phyloP scores from a whole-genome alignment of 2,329 filamentous ascomycete genomes.

The Decorospora gaudefroyi region DNA sequence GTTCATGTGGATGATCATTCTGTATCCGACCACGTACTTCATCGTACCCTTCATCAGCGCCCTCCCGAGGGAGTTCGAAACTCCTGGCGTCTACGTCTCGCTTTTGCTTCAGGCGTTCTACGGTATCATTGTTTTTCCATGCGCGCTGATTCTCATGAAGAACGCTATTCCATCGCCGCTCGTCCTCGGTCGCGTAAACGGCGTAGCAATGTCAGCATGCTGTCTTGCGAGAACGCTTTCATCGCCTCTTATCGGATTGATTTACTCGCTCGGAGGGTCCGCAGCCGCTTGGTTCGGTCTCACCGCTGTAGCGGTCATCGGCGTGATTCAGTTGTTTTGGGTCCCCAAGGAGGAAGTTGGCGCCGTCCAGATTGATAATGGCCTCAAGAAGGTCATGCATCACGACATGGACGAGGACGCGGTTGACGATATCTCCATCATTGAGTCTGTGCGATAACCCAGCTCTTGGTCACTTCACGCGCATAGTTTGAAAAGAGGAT shows the following conservation, averaged over 20 bases:
- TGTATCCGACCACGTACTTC: slow-evolving; percentile 70
- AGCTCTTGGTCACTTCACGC: background rate
- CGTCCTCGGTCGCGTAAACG: slow-evolving; percentile 71
- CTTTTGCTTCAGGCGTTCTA: slow-evolving; percentile 68
- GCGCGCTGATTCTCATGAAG: slow-evolving; percentile 74
- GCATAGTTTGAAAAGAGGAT: slow-evolving; percentile 1
- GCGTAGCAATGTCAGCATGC: slow-evolving; percentile 67
- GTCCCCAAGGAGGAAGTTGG: slow-evolving; percentile 56
- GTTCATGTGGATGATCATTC: slow-evolving; percentile 66
- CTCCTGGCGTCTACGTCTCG: slow-evolving; percentile 66
- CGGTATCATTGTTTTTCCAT: slow-evolving; percentile 69
- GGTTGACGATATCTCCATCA: slow-evolving; percentile 35
- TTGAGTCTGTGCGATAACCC: slow-evolving; percentile 33
- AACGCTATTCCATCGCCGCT: slow-evolving; percentile 67
- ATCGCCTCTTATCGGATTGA: slow-evolving; percentile 67
- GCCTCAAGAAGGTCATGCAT: slow-evolving; percentile 36
- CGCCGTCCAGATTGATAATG: slow-evolving; percentile 40
- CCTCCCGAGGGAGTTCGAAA: slow-evolving; percentile 58
- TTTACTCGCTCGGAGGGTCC: slow-evolving; percentile 66
- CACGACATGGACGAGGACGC: slow-evolving; percentile 30
- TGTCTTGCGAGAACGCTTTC: slow-evolving; percentile 70
- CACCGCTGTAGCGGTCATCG: slow-evolving; percentile 59
- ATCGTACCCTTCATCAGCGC: slow-evolving; percentile 69
- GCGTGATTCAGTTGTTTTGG: slow-evolving; percentile 60
- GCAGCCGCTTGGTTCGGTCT: slow-evolving; percentile 66